Evolutionary conservation across 2,329 filamentous ascomycete genomes (phyloP).

Genomic region (Exophiala spinifera): DNA sequence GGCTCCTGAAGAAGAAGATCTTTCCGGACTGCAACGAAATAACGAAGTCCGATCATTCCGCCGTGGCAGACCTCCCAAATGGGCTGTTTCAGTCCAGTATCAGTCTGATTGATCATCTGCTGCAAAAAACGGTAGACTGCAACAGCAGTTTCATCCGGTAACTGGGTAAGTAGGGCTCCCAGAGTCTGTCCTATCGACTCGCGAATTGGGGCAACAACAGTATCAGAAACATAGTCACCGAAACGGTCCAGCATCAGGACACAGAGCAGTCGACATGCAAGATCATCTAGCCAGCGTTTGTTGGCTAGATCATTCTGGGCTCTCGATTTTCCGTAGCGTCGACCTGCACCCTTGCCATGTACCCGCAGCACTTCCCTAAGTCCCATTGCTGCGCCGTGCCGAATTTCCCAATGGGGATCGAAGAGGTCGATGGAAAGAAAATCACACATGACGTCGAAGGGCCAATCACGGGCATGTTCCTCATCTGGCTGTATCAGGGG

Average conservation of each 20-base stretch:
- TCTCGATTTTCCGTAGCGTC: slow-evolving; percentile 65
- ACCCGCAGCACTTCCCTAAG: slow-evolving; percentile 85
- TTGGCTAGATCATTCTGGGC: slow-evolving; percentile 77
- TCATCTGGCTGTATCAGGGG: slow-evolving; percentile 78
- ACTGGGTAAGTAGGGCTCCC: slow-evolving; percentile 80
- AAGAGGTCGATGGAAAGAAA: slow-evolving; percentile 93
- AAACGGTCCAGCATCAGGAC: slow-evolving; percentile 97
- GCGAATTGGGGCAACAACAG: slow-evolving; percentile 89
- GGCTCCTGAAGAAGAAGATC: slow-evolving; percentile 82
- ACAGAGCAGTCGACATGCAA: slow-evolving; percentile 90
- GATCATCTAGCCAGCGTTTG: slow-evolving; percentile 82
- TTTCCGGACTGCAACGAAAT: slow-evolving; percentile 91
- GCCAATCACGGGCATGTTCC: slow-evolving; percentile 82
- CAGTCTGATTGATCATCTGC: slow-evolving; percentile 86
- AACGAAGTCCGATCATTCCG: slow-evolving; percentile 94
- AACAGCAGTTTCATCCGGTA: slow-evolving; percentile 75
- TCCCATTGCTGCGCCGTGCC: slow-evolving; percentile 94
- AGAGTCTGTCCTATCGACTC: slow-evolving; percentile 94
- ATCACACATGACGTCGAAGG: slow-evolving; percentile 88
- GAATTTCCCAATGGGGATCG: slow-evolving; percentile 89
- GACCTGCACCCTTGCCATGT: slow-evolving; percentile 86
- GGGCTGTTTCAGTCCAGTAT: slow-evolving; percentile 68
- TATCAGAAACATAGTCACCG: slow-evolving; percentile 96
- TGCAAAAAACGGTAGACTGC: slow-evolving; percentile 81
- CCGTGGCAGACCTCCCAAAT: slow-evolving; percentile 96